phyloP scores from a whole-genome alignment of 805 yeast species.

The Kazachstania taianensis region DNA sequence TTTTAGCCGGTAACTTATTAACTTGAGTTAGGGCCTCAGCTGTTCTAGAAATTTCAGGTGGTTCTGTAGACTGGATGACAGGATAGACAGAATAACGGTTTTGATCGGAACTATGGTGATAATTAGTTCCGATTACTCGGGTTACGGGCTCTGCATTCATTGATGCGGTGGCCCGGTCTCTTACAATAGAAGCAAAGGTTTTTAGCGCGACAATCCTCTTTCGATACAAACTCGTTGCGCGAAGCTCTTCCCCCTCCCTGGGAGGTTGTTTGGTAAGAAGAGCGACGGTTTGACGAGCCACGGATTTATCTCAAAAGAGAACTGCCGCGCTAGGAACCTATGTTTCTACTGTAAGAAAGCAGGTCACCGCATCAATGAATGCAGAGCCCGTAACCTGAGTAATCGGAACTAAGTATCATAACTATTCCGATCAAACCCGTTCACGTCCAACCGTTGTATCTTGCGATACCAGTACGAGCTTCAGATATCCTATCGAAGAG shows the following conservation, averaged over 20 bases:
- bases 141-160: no score
- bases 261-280: neutral
- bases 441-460: no score
- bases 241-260: neutral
- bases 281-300: neutral
- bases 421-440: no score
- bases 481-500: neutral
- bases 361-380: neutral
- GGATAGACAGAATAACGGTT: no score
- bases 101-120: no score
- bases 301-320: neutral
- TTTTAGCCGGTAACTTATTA: neutral
- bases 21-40: neutral
- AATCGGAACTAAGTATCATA: no score
- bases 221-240: neutral
- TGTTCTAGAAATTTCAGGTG: neutral
- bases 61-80: no score
- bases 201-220: neutral
- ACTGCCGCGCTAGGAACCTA: neutral
- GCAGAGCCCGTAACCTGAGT: no score
- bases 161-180: neutral
- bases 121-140: no score
- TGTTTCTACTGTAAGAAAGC: neutral
- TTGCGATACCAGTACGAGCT: neutral
- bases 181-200: neutral